Percentiles rank a stretch among this genome's conserved stretches.
Evolutionary conservation across 2,329 filamentous ascomycete species (phyloP).

Genomic region (Pyricularia pennisetigena): DNA sequence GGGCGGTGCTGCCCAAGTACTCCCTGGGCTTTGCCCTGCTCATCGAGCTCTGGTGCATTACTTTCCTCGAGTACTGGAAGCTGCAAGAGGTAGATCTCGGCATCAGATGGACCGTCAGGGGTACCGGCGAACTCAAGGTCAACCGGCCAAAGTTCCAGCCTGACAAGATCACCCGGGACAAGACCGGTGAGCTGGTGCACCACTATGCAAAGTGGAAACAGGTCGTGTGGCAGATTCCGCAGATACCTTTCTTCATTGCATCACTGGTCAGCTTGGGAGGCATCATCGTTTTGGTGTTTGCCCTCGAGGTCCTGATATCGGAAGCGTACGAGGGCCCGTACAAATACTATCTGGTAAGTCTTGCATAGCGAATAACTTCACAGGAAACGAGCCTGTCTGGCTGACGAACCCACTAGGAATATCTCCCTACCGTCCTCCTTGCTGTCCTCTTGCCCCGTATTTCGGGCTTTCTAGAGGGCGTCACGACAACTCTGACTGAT

Average conservation of each 20-base stretch:
- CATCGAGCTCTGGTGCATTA: conserved; percentile 75
- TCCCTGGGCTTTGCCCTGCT: conserved; percentile 71
- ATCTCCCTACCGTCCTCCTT: conserved; percentile 61
- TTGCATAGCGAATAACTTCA: background rate
- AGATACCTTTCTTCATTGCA: conserved; percentile 57
- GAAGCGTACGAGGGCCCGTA: conserved; percentile 64
- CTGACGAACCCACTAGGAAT: conserved; percentile 37
- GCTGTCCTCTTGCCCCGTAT: conserved; percentile 59
- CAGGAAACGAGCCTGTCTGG: background rate
- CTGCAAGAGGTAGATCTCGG: conserved; percentile 81
- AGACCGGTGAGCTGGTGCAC: conserved; percentile 50
- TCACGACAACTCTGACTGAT: conserved; percentile 54
- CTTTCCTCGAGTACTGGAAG: conserved; percentile 96
- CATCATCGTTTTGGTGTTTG: conserved; percentile 61
- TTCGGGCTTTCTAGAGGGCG: conserved; percentile 48
- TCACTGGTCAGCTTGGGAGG: conserved; percentile 50
- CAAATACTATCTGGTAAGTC: conserved; percentile 50
- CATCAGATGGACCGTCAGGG: conserved; percentile 80
- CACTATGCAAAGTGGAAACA: conserved; percentile 58
- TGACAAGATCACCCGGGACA: conserved; percentile 51
- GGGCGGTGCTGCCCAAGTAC: conserved; percentile 77
- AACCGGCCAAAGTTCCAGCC: conserved; percentile 58
- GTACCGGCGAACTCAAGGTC: conserved; percentile 72
- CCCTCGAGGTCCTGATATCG: conserved; percentile 65
- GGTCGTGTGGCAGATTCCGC: conserved; percentile 54